Evolutionary conservation across 2,329 filamentous ascomycete genomes (phyloP), one percentile per base, ranked within the genome.

Genomic region (Endocalyx cinctus): DNA sequence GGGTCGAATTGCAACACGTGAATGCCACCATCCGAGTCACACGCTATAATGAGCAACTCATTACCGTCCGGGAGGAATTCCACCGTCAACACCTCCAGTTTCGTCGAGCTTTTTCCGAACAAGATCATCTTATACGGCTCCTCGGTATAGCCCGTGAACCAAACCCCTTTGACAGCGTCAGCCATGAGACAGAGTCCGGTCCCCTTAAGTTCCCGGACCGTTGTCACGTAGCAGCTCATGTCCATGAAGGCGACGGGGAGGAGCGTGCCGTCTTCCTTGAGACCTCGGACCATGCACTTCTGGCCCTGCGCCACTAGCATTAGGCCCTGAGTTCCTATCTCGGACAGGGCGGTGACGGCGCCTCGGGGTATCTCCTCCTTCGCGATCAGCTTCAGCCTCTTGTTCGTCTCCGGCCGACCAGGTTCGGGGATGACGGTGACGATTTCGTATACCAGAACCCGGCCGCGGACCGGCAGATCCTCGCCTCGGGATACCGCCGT

Each of bases 171-270:
- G 55, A 92, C 80, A 1, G 84, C 86, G 63, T 98, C 92, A 0
- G 86, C 85, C 64, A 96, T 80, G 10, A 95, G 70, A 51, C 86
- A 88, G 55, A 98, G 71, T 1, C 90, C 89, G 1, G 87, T 94
- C 2, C 83, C 79, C 4, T 80, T 79, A 13, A 98, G 71, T 50
- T 87, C 86, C 53, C 89, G 92, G 34, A 87, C 75, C n/a, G 83
- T 79, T 3, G 81, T 86, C 10, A 95, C 87, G 51, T 95, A 92
- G 60, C 86, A 94, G 63, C 87, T 92, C 80, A 96, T 94, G 53
- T 98, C 92, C 72, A 98, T 84, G 55, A 98, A 98, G 0, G 92
- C 92, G 4, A 98, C 90, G 0, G 92, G 92, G 1, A 97, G 70
- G 33, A 97, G 73, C 2, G 85, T 88, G 1, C 89, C 87, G 55